phyloP scores from a whole-genome alignment of 768 basidiomycete genomes.

The Boletus patriciae region DNA sequence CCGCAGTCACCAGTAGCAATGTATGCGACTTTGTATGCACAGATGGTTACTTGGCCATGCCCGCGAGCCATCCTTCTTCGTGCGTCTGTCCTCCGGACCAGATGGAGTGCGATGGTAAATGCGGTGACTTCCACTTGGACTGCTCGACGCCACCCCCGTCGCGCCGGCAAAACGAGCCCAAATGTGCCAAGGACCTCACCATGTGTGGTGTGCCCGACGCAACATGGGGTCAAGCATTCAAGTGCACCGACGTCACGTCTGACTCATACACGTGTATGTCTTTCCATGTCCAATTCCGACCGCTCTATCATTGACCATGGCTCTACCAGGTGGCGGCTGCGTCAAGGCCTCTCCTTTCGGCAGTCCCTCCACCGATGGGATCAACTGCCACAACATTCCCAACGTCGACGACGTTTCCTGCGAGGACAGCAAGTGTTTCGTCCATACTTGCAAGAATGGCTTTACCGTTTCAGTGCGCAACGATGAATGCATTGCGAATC shows the following conservation, averaged over 20 bases:
- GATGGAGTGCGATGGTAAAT: slow-evolving; percentile 34
- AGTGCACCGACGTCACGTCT: slow-evolving; percentile 31
- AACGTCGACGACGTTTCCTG: slow-evolving; percentile 33
- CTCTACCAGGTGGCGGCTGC: slow-evolving; percentile 37
- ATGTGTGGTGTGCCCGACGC: slow-evolving; percentile 28
- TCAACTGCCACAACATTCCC: slow-evolving; percentile 35
- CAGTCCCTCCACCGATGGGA: slow-evolving; percentile 16
- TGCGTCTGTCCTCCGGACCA: slow-evolving; percentile 31
- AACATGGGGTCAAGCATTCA: slow-evolving; percentile 23
- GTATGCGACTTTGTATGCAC: slow-evolving; percentile 33
- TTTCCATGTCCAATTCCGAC: background rate
- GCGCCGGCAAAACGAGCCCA: slow-evolving; percentile 18
- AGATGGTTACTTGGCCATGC: slow-evolving; percentile 28
- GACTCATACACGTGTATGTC: slow-evolving; percentile 35
- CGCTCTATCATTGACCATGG: background rate
- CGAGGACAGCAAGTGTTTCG: slow-evolving; percentile 25
- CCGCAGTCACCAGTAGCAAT: slow-evolving; percentile 15
- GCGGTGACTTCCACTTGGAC: slow-evolving; percentile 23
- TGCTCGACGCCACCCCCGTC: slow-evolving; percentile 21
- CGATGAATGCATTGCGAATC: slow-evolving; percentile 14
- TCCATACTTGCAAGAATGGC: slow-evolving; percentile 28
- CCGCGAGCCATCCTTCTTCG: slow-evolving; percentile 14
- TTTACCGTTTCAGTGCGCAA: slow-evolving; percentile 11
- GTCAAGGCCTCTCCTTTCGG: slow-evolving; percentile 24
- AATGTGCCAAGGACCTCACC: slow-evolving; percentile 23